Conservation (phyloP, 1,139 yeast genomes). For the Pneumocystis sp. region DNA sequence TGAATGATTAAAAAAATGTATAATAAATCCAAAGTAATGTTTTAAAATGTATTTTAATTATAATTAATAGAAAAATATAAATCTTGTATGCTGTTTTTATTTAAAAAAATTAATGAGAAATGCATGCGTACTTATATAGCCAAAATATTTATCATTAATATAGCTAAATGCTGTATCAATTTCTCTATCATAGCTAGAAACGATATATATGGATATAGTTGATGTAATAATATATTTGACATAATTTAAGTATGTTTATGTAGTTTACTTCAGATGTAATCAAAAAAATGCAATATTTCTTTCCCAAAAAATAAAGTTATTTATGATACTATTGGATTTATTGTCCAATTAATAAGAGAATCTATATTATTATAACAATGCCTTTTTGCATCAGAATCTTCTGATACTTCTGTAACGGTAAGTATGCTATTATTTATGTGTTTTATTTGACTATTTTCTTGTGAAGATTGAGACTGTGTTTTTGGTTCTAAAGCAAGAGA, state of each 20-base stretch:
- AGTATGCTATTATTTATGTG: background rate
- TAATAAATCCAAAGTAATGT: background rate
- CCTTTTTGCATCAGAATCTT: background rate
- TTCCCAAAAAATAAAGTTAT: background rate
- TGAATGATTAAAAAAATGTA: background rate
- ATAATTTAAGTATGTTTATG: background rate
- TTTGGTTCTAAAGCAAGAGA: background rate
- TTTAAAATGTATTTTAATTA: background rate
- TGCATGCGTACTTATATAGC: background rate
- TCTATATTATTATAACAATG: background rate
- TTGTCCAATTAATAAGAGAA: background rate
- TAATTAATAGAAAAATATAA: background rate
- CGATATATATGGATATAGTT: background rate
- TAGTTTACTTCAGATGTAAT: background rate
- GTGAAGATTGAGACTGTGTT: background rate
- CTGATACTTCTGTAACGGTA: background rate
- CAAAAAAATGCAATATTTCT: background rate
- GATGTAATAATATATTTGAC: background rate
- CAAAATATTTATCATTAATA: background rate
- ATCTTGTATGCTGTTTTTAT: no score
- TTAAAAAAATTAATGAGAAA: background rate
- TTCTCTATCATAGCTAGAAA: background rate
- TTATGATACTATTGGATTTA: background rate
- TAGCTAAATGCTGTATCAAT: background rate
- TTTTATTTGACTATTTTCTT: background rate